Conservation (phyloP, 371 early-diverging fungal species). For the Mortierella sp. region DNA sequence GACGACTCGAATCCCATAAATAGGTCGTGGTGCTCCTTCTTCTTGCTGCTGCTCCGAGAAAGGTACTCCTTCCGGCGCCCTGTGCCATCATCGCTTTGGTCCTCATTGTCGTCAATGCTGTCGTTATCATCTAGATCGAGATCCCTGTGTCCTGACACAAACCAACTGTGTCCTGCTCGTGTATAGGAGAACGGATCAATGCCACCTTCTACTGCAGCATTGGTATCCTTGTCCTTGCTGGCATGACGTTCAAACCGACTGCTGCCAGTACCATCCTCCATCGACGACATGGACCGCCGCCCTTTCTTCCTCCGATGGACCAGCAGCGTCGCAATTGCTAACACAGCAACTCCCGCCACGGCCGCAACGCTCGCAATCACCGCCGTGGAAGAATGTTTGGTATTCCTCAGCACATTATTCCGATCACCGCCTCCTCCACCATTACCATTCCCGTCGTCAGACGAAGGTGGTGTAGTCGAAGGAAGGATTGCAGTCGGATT, state of each 20-base stretch:
- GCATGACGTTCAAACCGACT: neutral
- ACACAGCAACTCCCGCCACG: slow-evolving; percentile 16
- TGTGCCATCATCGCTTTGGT: neutral
- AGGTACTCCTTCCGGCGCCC: neutral
- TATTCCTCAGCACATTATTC: neutral
- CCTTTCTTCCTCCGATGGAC: slow-evolving; percentile 21
- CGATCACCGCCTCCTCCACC: neutral
- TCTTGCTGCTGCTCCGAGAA: neutral
- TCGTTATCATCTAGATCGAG: neutral
- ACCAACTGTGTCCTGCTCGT: slow-evolving; percentile 27
- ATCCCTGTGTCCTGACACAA: slow-evolving; percentile 11
- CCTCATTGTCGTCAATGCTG: slow-evolving; percentile 1
- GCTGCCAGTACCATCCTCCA: neutral
- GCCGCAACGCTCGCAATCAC: slow-evolving; percentile 23
- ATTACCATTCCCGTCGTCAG: neutral
- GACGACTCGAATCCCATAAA: slow-evolving; percentile 52
- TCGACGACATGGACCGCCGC: neutral
- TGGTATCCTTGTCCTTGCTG: neutral
- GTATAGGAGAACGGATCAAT: neutral
- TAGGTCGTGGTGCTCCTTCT: slow-evolving; percentile 27
- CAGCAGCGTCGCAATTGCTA: slow-evolving; percentile 22
- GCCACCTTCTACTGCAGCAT: slow-evolving; percentile 2
- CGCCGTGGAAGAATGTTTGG: slow-evolving; percentile 5
- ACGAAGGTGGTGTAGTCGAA: neutral
- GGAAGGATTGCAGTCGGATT: slow-evolving; percentile 14